phyloP scores from a whole-genome alignment of 1,139 yeast genomes.

The Suhomyces choctaworum region DNA sequence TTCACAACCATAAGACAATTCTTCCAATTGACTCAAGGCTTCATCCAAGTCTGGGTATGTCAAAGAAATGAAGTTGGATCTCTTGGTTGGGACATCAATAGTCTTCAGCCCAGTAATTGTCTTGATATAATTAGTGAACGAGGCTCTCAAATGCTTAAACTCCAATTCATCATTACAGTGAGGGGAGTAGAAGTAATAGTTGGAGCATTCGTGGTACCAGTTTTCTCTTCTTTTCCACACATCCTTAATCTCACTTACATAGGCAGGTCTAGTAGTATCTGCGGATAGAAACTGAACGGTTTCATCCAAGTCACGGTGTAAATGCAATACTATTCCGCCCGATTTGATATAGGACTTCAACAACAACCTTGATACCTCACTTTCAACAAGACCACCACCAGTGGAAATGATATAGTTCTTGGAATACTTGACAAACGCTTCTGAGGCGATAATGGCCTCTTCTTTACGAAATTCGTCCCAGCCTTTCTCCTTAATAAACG shows the following conservation, averaged over 20 bases:
- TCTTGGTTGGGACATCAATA: constrained; percentile 47
- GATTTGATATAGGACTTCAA: constrained; percentile 54
- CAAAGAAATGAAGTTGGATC: constrained; percentile 74
- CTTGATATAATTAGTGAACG: constrained; percentile 59
- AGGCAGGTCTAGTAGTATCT: constrained; percentile 89
- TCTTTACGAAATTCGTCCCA: constrained; percentile 83
- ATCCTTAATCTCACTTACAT: constrained; percentile 68
- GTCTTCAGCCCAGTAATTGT: constrained; percentile 62
- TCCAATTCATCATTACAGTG: constrained; percentile 62
- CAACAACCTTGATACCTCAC: constrained; percentile 60
- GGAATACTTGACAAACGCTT: constrained; percentile 48
- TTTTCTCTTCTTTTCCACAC: constrained; percentile 84
- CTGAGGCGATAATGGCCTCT: constrained; percentile 62
- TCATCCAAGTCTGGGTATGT: constrained; percentile 59
- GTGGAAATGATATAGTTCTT: constrained; percentile 77
- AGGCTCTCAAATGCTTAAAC: constrained; percentile 55
- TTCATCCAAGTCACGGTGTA: constrained; percentile 84
- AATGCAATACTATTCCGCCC: constrained; percentile 81
- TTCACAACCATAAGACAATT: constrained; percentile 65
- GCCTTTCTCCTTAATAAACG: constrained; percentile 65
- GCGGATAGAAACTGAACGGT: constrained; percentile 70
- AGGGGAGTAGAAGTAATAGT: constrained; percentile 73
- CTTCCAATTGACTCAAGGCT: constrained; percentile 44
- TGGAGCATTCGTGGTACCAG: constrained; percentile 82
- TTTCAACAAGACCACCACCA: constrained; percentile 96